phyloP scores from a whole-genome alignment of 2,329 filamentous ascomycete species.

The Paracoccidioides brasiliensis region DNA sequence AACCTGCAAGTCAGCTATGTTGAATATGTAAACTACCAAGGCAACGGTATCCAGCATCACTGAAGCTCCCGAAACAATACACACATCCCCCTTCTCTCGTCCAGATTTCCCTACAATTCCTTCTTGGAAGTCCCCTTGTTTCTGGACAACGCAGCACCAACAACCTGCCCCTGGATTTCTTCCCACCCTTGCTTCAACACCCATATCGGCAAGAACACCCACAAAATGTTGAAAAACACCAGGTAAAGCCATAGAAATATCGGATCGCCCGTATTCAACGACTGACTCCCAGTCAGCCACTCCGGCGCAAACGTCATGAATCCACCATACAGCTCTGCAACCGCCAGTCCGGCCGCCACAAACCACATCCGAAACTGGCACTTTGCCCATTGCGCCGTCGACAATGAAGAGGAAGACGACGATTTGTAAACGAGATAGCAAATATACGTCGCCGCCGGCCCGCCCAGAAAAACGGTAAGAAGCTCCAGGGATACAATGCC shows the following conservation, averaged over 20 bases:
- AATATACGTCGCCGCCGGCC: slow-evolving; percentile 44
- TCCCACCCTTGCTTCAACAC: slow-evolving; percentile 40
- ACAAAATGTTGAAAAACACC: slow-evolving; percentile 51
- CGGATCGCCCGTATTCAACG: slow-evolving; percentile 45
- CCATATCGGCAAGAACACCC: slow-evolving; percentile 48
- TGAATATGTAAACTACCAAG: no score
- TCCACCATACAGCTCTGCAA: slow-evolving; percentile 50
- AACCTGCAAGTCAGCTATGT: no score
- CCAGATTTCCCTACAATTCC: background rate
- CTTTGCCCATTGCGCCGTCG: slow-evolving; percentile 21
- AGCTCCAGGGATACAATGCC: slow-evolving; percentile 48
- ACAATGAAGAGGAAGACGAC: background rate
- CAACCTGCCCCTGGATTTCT: slow-evolving; percentile 30
- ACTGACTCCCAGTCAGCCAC: slow-evolving; percentile 46
- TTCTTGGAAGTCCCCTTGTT: slow-evolving; percentile 4
- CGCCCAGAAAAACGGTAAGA: slow-evolving; percentile 47
- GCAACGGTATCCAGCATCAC: no score
- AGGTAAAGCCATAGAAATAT: slow-evolving; percentile 53
- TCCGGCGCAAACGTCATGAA: slow-evolving; percentile 56
- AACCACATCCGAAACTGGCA: slow-evolving; percentile 36
- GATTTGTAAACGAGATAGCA: slow-evolving; percentile 38
- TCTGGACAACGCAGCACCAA: slow-evolving; percentile 14
- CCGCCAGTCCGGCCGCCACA: slow-evolving; percentile 45
- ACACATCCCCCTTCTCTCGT: background rate
- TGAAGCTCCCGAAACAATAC: no score